phyloP scores from a whole-genome alignment of 345 rosid genomes.

The Corchorus olitorius region DNA sequence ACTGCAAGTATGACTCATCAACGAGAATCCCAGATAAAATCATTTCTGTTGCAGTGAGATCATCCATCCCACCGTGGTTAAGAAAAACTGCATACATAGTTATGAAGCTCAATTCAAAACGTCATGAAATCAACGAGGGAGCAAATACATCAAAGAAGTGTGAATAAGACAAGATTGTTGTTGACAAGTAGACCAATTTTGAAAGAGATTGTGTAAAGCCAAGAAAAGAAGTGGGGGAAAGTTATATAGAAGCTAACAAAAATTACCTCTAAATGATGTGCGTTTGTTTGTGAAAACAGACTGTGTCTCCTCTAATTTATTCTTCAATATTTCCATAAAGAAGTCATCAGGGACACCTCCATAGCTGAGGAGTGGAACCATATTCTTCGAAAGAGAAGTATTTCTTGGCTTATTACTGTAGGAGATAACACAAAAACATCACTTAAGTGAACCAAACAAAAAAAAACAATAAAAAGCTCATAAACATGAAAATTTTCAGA shows the following conservation, averaged over 20 bases:
- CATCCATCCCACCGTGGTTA: slow-evolving; percentile 57
- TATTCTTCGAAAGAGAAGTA: slow-evolving; percentile 49
- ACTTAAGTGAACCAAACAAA: not conserved
- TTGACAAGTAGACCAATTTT: not conserved
- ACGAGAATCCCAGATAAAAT: slow-evolving; percentile 68
- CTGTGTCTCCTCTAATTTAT: slow-evolving; percentile 52
- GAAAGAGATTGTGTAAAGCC: not conserved
- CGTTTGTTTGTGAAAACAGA: slow-evolving; percentile 39
- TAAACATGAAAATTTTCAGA: not conserved
- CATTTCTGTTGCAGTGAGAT: slow-evolving; percentile 44
- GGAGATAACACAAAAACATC: slow-evolving; percentile 14
- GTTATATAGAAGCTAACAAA: not conserved
- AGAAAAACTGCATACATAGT: slow-evolving; percentile 46
- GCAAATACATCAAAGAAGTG: not conserved
- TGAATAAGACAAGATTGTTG: not conserved
- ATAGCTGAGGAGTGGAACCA: slow-evolving; percentile 67
- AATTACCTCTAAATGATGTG: slow-evolving; percentile 58
- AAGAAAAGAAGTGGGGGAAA: not conserved
- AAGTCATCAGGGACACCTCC: slow-evolving; percentile 75
- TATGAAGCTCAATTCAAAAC: slow-evolving; percentile 7
- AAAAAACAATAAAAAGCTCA: not conserved
- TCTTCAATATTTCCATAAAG: slow-evolving; percentile 50
- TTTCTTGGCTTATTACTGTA: slow-evolving; percentile 58
- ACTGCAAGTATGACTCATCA: slow-evolving; percentile 63
- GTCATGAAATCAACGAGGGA: not conserved